These are phyloP conservation scores for Guyanaporus albipodus DNA, from an alignment of 768 basidiomycete genomes.

Conservation along the genomic window DNA sequence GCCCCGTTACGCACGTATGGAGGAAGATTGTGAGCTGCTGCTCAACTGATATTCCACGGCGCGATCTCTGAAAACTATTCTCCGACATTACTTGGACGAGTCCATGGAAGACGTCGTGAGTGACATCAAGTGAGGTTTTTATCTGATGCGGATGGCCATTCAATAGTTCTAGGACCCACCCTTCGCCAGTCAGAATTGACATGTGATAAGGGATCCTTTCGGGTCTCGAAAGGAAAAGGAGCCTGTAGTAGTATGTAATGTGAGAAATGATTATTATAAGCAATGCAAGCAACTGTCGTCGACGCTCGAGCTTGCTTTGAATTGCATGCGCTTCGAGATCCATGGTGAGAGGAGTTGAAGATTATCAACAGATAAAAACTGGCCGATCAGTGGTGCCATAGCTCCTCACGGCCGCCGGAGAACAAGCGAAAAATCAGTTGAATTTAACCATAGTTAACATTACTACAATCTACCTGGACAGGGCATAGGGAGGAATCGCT, in stretches of 20 bases:
- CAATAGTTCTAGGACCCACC: slow-evolving; percentile 1
- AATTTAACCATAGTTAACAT: no score
- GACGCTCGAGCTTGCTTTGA: background rate
- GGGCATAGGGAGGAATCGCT: no score
- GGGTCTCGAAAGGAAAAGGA: background rate
- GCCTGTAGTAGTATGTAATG: background rate
- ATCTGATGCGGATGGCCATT: slow-evolving; percentile 4
- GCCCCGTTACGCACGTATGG: slow-evolving; percentile 8
- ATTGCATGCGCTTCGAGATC: background rate
- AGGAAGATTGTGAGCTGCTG: slow-evolving; percentile 13
- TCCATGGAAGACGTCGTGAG: background rate
- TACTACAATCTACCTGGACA: no score
- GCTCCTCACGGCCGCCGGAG: no score
- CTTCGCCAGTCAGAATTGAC: slow-evolving; percentile 1
- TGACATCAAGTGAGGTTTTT: background rate
- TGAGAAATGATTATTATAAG: background rate
- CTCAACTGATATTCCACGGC: slow-evolving; percentile 1
- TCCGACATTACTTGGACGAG: background rate
- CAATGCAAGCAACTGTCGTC: background rate
- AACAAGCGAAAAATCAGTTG: no score
- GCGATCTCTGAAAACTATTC: background rate
- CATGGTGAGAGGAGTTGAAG: background rate
- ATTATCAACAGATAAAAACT: no score
- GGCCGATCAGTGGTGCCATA: no score
- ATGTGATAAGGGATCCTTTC: background rate